Evolutionary conservation across 495 filamentous ascomycete species (phyloP), one percentile per base, ranked within the genome.

Genomic region (Neurospora sp.): DNA sequence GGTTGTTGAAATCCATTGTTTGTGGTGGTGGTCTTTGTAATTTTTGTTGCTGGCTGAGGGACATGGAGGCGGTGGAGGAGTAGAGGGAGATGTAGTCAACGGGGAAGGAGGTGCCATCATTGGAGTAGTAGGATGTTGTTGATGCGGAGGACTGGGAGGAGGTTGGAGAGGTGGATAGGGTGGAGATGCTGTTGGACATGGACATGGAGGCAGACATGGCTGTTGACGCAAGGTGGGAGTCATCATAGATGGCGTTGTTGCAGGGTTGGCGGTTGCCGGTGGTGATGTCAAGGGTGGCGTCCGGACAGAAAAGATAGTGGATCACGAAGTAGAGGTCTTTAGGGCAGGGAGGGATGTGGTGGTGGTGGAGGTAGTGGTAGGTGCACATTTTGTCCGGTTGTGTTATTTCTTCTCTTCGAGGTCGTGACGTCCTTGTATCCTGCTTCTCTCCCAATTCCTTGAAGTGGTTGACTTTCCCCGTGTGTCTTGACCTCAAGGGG

Each of bases 271-370:
- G 71, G 24, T 72, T 70, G 38, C 76, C 75, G 1, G 77, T 72
- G 37, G 54, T 37, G 10, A 74, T 43, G 45, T 81, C 78, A 5
- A 66, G 69, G 6, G 71, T 48, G 9, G 84, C 79, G 37, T 77
- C 74, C 0, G 59, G n/a, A 71, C 84, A 85, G 76, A 82, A 85
- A 13, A 69, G 71, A 75, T 85, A 86, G 72, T 82, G 78, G 5
- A 85, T 74, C 21, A 77, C 78, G 69, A 82, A 82, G 62, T 85
- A 83, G 69, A 85, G 76, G 13, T 79, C 77, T 31, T 78, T 79
- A 0, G 45, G 74, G 76, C 84, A 85, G 0, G 82, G 82, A 3
- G 77, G 75, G 37, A 82, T 66, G 71, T 85, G 83, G 76, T 85
- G 81, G 59, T 76, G 72, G 37, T 78, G 78, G 13, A 76, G 71